Percentiles rank a stretch among this genome's conserved stretches.
Evolutionary conservation across 1,284 basidiomycete species (phyloP).

Genomic region (Erythrobasidium hasegawianum): DNA sequence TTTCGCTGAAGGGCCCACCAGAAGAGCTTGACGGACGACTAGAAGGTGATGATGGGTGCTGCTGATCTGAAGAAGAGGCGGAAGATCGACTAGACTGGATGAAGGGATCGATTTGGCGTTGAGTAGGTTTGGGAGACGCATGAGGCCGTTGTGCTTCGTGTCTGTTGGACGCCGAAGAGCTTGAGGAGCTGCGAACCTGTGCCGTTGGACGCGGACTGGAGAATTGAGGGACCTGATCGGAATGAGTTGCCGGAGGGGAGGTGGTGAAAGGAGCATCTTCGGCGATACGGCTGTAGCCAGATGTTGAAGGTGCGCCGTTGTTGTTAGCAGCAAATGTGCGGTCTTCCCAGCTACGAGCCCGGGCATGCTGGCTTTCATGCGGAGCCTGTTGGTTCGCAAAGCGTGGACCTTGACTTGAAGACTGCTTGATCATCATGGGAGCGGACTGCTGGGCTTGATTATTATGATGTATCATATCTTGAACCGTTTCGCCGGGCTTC

Average conservation of each 20-base stretch:
- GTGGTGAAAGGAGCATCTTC: slow-evolving; percentile 16
- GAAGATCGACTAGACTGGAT: not conserved
- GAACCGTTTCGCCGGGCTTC: slow-evolving; percentile 28
- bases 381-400: not conserved
- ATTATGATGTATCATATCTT: slow-evolving; percentile 13
- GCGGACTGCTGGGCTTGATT: not conserved
- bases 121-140: not conserved
- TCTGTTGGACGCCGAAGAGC: too few relatives aligned
- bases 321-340: too few relatives aligned
- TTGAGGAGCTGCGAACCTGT: too few relatives aligned
- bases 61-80: not conserved
- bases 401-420: not conserved
- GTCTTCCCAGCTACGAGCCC: not conserved
- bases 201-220: not conserved
- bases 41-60: slow-evolving; percentile 8
- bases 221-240: not conserved
- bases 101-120: not conserved
- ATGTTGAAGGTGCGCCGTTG: not conserved
- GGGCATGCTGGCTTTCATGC: not conserved
- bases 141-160: too few relatives aligned
- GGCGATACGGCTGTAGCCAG: not conserved
- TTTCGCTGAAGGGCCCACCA: slow-evolving; percentile 8
- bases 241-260: slow-evolving; percentile 10
- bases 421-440: not conserved
- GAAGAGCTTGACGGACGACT: slow-evolving; percentile 23